Conservation (phyloP, 257 asterid species). For the Plantago ovata region DNA sequence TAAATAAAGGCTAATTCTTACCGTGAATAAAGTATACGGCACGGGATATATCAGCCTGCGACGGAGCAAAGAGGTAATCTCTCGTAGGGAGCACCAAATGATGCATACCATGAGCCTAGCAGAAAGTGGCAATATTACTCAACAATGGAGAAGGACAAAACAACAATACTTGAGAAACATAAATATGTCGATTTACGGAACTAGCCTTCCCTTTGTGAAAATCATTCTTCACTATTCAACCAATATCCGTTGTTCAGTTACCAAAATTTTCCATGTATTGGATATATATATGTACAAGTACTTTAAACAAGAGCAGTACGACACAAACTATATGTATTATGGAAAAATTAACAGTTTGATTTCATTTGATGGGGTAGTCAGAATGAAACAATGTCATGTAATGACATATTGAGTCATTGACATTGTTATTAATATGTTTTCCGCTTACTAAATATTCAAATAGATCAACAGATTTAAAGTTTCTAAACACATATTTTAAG, state of each 20-base stretch:
- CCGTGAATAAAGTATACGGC: slow-evolving; percentile 66
- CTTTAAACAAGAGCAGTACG: too few relatives aligned
- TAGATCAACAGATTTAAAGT: neutral
- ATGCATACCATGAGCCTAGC: slow-evolving; percentile 58
- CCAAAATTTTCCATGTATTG: too few relatives aligned
- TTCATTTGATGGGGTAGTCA: too few relatives aligned
- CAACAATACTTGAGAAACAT: neutral
- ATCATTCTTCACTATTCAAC: neutral
- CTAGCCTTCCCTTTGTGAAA: too few relatives aligned
- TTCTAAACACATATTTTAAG: neutral
- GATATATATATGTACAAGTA: too few relatives aligned
- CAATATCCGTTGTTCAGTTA: neutral
- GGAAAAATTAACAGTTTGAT: too few relatives aligned
- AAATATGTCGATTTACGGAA: neutral
- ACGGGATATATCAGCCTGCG: slow-evolving; percentile 46
- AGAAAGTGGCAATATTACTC: neutral
- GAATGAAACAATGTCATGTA: too few relatives aligned
- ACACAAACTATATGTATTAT: too few relatives aligned
- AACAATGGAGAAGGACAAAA: neutral
- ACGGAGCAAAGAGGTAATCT: slow-evolving; percentile 75
- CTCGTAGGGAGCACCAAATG: slow-evolving; percentile 75
- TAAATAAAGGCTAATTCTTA: slow-evolving; percentile 22
- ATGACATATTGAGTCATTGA: too few relatives aligned
- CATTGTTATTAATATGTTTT: too few relatives aligned
- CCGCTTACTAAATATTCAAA: too few relatives aligned